A percentile compares a stretch with the other conserved stretches of the same genome.
These are phyloP conservation scores for Jamesozyma hellenica DNA, from an alignment of 805 yeast genomes.

Conservation along the genomic window DNA sequence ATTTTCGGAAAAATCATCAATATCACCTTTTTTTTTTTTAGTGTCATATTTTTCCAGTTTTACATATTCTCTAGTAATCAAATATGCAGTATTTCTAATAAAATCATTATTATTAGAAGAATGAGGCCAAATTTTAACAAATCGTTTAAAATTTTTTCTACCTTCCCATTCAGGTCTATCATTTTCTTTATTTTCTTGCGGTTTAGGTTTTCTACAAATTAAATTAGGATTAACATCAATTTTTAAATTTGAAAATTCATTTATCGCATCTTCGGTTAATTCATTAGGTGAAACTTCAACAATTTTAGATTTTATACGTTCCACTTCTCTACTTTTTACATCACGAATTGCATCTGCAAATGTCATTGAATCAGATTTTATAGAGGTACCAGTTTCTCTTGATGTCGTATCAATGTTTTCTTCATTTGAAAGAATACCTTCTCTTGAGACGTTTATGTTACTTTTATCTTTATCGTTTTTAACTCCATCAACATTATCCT, in stretches of 20 bases:
- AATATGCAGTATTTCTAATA: constrained; percentile 16
- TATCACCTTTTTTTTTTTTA: constrained; percentile 3
- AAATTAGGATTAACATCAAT: constrained; percentile 28
- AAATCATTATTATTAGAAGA: constrained; percentile 2
- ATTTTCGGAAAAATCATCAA: not conserved
- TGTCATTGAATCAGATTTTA: not conserved
- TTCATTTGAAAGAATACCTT: not conserved
- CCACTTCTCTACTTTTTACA: constrained; percentile 24
- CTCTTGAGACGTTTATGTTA: not conserved
- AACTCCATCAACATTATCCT: no score
- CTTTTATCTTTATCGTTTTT: no score
- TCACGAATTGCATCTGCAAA: constrained; percentile 28
- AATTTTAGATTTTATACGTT: constrained; percentile 20
- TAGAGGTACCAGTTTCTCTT: not conserved
- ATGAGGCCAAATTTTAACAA: constrained; percentile 27
- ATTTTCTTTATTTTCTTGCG: not conserved
- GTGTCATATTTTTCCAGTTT: constrained; percentile 18
- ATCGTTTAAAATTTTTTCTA: constrained; percentile 34
- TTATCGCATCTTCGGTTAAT: constrained; percentile 25
- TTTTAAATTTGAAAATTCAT: constrained; percentile 27
- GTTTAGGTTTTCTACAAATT: constrained; percentile 6
- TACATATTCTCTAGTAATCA: constrained; percentile 29
- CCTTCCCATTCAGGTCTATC: constrained; percentile 19
- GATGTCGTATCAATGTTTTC: not conserved
- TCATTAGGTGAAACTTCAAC: constrained; percentile 20